Base-by-base conservation (phyloP, 164 flowering plant genomes). In the Dillenia turbinata region DNA sequence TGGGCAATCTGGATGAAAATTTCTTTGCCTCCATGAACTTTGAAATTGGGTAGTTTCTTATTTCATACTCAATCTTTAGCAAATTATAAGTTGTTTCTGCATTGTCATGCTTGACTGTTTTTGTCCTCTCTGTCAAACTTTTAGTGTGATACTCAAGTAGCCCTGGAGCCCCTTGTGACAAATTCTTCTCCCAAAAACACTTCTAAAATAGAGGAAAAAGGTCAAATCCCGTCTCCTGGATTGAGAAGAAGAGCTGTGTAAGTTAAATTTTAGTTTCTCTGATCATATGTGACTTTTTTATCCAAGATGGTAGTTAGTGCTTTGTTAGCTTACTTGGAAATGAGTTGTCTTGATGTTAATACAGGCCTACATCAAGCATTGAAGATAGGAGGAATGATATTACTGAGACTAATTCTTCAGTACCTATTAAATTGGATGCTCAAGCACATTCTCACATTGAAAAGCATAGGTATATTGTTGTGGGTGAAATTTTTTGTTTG, bases 201-300 rank as follows among this genome's bases (percentile, higher is more conserved):
- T 52, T 63, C 77, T 56, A 71, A 52, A 63, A 14, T 57, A 47
- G 83, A 79, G 51, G 71, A 61, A 67, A 76, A 71, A 46, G 55
- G 61, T 16, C 68, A 52, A 9, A 22, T 58, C 54, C 50, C 73
- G 57, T 71, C 85, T 47, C 79, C 82, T 5, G 83, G 83, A 52
- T 62, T 87, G 63, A 76, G 92, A 57, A 81, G 85, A 73, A 78
- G 92, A 77, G 66, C 69, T 55, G 75, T 62, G 86, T 81, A 73
- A 74, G 83, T 57, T 45, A 66, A 54, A 15, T 62, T 57, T 8
- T 52, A 19, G n/a, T 33, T 62, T 26, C 44, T 12, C 9, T n/a
- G 17, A 9, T 10, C 56, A 52, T 8, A 1, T 15, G 47, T 51
- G 57, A 45, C 13, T 46, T 16, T 51, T 61, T 43, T 33, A 4